Evolutionary conservation across 2,329 filamentous ascomycete genomes (phyloP).

Genomic region (Ascochyta lentis): DNA sequence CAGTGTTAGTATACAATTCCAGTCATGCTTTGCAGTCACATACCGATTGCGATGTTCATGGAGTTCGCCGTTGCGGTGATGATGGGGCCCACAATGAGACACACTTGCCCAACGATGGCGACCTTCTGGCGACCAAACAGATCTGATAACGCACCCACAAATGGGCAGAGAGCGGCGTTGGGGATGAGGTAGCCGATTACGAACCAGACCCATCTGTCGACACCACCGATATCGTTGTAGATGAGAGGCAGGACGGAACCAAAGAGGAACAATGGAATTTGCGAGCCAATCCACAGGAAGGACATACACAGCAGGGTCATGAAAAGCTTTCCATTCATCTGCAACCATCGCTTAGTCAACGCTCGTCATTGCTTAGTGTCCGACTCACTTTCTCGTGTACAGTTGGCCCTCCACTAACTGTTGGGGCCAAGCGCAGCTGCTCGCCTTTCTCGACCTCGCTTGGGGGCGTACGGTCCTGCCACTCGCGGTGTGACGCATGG

Average conservation of each 20-base stretch:
- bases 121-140: conserved; percentile 43
- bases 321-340: conserved; percentile 52
- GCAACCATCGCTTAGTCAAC: background rate
- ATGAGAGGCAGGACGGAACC: conserved; percentile 57
- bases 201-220: conserved; percentile 66
- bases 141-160: conserved; percentile 62
- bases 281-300: conserved; percentile 66
- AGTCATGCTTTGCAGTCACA: background rate
- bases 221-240: conserved; percentile 66
- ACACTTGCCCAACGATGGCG: conserved; percentile 37
- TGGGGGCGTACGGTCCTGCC: conserved; percentile 21
- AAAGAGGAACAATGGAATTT: conserved; percentile 62
- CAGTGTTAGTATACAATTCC: background rate
- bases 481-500: conserved; percentile 17
- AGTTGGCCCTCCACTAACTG: conserved; percentile 24
- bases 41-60: conserved; percentile 44
- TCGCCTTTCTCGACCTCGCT: conserved; percentile 30
- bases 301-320: conserved; percentile 65
- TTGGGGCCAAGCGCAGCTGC: conserved; percentile 13
- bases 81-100: conserved; percentile 49
- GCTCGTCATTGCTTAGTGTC: background rate
- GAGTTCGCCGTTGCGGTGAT: conserved; percentile 37
- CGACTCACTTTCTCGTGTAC: conserved; percentile 34
- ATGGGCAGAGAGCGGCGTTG: conserved; percentile 64
- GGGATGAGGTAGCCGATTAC: conserved; percentile 60